Percentiles rank a stretch among this genome's conserved stretches.
Evolutionary conservation across 2,329 filamentous ascomycete genomes (phyloP).

Genomic region (Fusarium sp.): DNA sequence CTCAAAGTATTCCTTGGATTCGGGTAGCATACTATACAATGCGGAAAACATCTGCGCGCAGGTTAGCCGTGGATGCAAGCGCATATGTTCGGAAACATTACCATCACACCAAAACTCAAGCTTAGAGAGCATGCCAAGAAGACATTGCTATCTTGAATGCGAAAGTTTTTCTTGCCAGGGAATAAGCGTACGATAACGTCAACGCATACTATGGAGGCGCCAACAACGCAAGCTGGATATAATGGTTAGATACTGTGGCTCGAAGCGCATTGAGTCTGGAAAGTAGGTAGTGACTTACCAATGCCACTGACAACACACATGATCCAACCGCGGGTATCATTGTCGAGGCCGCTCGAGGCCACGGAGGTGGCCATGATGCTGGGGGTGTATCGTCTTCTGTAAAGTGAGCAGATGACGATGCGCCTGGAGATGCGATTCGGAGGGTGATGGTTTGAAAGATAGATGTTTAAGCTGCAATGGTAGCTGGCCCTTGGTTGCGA

Average conservation of each 20-base stretch:
- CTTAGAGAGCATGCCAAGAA: constrained; percentile 92
- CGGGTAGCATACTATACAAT: constrained; percentile 92
- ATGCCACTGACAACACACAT: constrained; percentile 86
- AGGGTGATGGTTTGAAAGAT: neutral
- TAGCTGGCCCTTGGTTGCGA: neutral
- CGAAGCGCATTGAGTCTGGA: neutral
- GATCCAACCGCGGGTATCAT: constrained; percentile 94
- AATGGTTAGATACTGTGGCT: neutral
- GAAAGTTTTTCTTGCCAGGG: constrained; percentile 80
- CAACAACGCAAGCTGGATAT: constrained; percentile 72
- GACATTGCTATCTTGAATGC: constrained; percentile 87
- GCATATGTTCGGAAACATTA: constrained; percentile 54
- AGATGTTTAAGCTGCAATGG: neutral
- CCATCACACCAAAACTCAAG: constrained; percentile 96
- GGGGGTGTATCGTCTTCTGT: constrained; percentile 18
- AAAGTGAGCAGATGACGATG: neutral
- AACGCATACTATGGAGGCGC: constrained; percentile 87
- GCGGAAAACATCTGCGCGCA: constrained; percentile 83
- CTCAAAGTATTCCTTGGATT: constrained; percentile 81
- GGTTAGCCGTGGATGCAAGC: constrained; percentile 19
- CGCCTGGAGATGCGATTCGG: neutral
- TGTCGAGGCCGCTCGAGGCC: constrained; percentile 63
- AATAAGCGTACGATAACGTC: constrained; percentile 81
- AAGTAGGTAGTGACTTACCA: constrained; percentile 58
- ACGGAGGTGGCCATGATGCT: constrained; percentile 54